Evolutionary conservation across 371 early-diverging fungal species (phyloP).

Genomic region (Rhizopus arrhizus): DNA sequence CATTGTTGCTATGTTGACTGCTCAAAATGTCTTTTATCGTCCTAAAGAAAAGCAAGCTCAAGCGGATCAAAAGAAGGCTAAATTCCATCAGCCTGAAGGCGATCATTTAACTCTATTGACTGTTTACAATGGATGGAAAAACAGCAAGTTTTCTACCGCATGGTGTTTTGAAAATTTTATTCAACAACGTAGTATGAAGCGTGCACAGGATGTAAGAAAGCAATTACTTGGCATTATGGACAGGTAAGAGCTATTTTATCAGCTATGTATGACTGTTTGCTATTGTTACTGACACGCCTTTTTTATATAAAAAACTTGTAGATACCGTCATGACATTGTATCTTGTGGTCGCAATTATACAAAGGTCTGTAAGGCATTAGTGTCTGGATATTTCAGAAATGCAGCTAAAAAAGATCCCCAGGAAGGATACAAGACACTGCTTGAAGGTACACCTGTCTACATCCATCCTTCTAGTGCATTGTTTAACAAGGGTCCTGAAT

Average conservation of each 20-base stretch:
- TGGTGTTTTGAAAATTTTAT: constrained; percentile 98
- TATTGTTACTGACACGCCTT: neutral
- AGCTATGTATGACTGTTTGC: constrained; percentile 3
- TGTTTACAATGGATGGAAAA: constrained; percentile 95
- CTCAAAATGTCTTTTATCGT: constrained; percentile 92
- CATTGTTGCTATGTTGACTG: constrained; percentile 95
- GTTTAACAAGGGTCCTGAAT: constrained; percentile 95
- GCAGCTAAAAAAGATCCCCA: constrained; percentile 97
- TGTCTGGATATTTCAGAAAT: constrained; percentile 93
- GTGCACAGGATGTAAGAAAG: constrained; percentile 92
- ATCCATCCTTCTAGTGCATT: constrained; percentile 95
- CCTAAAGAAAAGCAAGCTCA: constrained; percentile 95
- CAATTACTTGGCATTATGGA: constrained; percentile 97
- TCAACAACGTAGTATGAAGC: constrained; percentile 86
- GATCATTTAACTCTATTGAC: constrained; percentile 95
- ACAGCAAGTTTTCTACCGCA: constrained; percentile 81
- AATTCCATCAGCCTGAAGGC: constrained; percentile 97
- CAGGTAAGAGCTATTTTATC: constrained; percentile 32
- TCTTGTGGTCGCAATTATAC: constrained; percentile 92
- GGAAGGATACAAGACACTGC: constrained; percentile 95
- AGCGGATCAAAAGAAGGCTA: constrained; percentile 94
- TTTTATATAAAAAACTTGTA: constrained; percentile 2
- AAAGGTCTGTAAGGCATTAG: constrained; percentile 86
- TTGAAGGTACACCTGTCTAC: constrained; percentile 96
- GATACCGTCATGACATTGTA: constrained; percentile 90